These are phyloP conservation scores for Cajanus cajan DNA, from an alignment of 306 rosid species.

Conservation along the genomic window DNA sequence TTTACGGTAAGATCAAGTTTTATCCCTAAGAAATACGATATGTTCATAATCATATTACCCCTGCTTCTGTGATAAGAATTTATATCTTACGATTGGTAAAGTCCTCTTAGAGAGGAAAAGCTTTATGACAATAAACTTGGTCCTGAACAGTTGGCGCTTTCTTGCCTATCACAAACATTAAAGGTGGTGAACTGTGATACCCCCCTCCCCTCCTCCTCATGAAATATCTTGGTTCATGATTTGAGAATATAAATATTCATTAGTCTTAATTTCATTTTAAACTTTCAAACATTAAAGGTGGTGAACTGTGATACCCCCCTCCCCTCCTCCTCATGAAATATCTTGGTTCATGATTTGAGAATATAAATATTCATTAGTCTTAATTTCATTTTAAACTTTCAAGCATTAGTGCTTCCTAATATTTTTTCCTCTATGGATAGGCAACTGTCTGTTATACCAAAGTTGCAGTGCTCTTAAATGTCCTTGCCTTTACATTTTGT, in stretches of 20 bases:
- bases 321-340: no score
- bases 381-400: background rate
- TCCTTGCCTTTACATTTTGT: background rate
- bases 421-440: background rate
- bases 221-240: no score
- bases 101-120: background rate
- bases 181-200: no score
- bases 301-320: no score
- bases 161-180: background rate
- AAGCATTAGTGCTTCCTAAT: background rate
- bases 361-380: background rate
- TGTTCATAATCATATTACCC: conserved; percentile 15
- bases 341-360: no score
- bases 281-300: no score
- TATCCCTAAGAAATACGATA: background rate
- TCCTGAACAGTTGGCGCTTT: background rate
- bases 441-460: background rate
- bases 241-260: no score
- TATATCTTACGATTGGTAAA: conserved; percentile 5
- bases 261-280: no score
- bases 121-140: background rate
- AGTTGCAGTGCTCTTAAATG: conserved; percentile 2
- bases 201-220: no score
- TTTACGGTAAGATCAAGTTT: conserved; percentile 66
- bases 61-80: background rate